A percentile compares a stretch with the other conserved stretches of the same genome.
These are phyloP conservation scores for Camelina neglecta DNA, from an alignment of 345 rosid species.

Conservation along the genomic window DNA sequence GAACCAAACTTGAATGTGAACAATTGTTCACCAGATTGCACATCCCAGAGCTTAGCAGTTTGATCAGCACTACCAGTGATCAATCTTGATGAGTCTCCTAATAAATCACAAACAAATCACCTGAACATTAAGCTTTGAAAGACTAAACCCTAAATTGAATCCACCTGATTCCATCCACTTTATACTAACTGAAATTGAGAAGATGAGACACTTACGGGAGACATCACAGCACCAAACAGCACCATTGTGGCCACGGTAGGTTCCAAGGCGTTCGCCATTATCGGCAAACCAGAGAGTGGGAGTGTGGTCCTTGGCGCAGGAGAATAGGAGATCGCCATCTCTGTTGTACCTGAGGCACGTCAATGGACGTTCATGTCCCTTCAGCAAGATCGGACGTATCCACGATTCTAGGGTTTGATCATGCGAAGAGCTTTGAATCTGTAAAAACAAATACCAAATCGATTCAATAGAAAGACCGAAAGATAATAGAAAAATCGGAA, in stretches of 20 bases:
- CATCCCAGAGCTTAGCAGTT: conserved; percentile 89
- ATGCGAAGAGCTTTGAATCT: not conserved
- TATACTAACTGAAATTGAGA: not conserved
- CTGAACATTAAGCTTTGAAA: not conserved
- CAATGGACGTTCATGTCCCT: conserved; percentile 97
- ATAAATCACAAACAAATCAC: not conserved
- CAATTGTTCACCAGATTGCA: conserved; percentile 67
- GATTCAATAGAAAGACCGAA: not conserved
- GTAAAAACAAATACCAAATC: not conserved
- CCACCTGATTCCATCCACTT: not conserved
- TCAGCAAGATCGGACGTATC: conserved; percentile 97
- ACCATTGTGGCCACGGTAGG: conserved; percentile 97
- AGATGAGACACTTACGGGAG: conserved; percentile 53
- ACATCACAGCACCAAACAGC: conserved; percentile 98
- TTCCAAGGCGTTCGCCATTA: conserved; percentile 93
- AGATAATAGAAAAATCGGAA: not conserved
- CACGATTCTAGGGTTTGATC: not conserved
- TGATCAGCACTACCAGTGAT: conserved; percentile 96
- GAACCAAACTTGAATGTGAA: conserved; percentile 76
- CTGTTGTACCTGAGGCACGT: conserved; percentile 88
- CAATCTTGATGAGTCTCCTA: conserved; percentile 77
- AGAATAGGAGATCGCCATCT: conserved; percentile 91
- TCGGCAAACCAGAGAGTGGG: conserved; percentile 98
- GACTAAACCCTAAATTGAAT: conserved; percentile 11
- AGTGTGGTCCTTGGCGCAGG: conserved; percentile 93